Conservation (phyloP, 495 filamentous ascomycete species). For the Delitschia confertaspora region DNA sequence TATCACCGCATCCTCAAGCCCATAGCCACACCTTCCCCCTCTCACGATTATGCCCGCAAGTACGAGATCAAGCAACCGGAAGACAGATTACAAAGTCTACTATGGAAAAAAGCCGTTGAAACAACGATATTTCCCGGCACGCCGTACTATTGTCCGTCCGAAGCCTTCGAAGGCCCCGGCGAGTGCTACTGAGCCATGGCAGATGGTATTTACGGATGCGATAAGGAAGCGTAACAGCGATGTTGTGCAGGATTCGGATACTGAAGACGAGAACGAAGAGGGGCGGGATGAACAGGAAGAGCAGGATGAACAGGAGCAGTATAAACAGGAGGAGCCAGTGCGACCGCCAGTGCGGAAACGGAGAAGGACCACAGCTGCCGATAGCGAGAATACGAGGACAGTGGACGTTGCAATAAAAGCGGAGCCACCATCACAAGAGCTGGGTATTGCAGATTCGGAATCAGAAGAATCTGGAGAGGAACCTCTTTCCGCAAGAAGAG, state of each 20-base stretch:
- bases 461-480: too few species aligned
- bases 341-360: conserved; percentile 3
- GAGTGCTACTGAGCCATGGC: conserved; percentile 3
- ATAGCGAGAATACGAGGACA: not conserved
- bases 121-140: conserved; percentile 13
- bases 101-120: conserved; percentile 17
- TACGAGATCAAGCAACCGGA: conserved; percentile 14
- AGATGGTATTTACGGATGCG: conserved; percentile 14
- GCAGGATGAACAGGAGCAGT: conserved; percentile 4
- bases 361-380: conserved; percentile 1
- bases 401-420: not conserved
- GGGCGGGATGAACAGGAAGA: not conserved
- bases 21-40: not conserved
- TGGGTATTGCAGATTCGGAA: not conserved
- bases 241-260: conserved; percentile 13
- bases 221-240: conserved; percentile 5
- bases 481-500: too few species aligned
- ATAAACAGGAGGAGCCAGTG: conserved; percentile 1
- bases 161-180: conserved; percentile 1
- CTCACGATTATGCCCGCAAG: conserved; percentile 13
- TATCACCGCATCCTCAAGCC: too few species aligned
- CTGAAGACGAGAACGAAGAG: conserved; percentile 1
- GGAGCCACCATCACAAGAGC: not conserved
- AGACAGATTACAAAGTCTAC: conserved; percentile 13
- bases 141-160: conserved; percentile 11